These are phyloP conservation scores for Pythium utonaiense DNA, from an alignment of 352 stramenopile genomes.

Conservation along the genomic window DNA sequence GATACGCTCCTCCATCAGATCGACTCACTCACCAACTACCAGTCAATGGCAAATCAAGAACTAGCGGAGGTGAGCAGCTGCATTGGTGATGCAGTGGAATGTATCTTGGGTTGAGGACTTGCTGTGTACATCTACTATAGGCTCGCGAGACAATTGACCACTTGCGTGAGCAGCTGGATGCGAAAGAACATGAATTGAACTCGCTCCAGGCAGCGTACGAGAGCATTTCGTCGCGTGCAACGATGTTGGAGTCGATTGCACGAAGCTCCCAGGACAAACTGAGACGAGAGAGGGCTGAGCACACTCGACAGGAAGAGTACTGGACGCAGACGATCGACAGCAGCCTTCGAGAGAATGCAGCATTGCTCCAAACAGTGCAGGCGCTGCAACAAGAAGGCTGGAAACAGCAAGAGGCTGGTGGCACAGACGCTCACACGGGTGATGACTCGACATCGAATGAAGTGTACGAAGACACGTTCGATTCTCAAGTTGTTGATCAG, in stretches of 20 bases:
- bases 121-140: slow-evolving; percentile 17
- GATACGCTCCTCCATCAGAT: slow-evolving; percentile 18
- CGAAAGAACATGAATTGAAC: slow-evolving; percentile 36
- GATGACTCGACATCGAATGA: slow-evolving; percentile 13
- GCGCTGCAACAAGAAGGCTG: slow-evolving; percentile 32
- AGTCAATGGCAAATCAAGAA: slow-evolving; percentile 12
- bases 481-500: background rate
- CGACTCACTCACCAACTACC: slow-evolving; percentile 16
- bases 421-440: background rate
- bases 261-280: slow-evolving; percentile 54
- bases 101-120: background rate
- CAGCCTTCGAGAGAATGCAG: slow-evolving; percentile 47
- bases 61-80: slow-evolving; percentile 15
- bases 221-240: slow-evolving; percentile 37
- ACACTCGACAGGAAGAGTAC: slow-evolving; percentile 40
- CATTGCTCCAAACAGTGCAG: slow-evolving; percentile 35
- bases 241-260: slow-evolving; percentile 61
- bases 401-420: slow-evolving; percentile 10
- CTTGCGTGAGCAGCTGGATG: slow-evolving; percentile 26
- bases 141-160: slow-evolving; percentile 21
- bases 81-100: background rate
- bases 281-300: slow-evolving; percentile 43
- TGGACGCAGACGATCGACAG: slow-evolving; percentile 44
- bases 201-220: slow-evolving; percentile 32
- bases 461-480: slow-evolving; percentile 13